Conservation (phyloP, 495 filamentous ascomycete genomes). For the Eremomyces bilateralis region DNA sequence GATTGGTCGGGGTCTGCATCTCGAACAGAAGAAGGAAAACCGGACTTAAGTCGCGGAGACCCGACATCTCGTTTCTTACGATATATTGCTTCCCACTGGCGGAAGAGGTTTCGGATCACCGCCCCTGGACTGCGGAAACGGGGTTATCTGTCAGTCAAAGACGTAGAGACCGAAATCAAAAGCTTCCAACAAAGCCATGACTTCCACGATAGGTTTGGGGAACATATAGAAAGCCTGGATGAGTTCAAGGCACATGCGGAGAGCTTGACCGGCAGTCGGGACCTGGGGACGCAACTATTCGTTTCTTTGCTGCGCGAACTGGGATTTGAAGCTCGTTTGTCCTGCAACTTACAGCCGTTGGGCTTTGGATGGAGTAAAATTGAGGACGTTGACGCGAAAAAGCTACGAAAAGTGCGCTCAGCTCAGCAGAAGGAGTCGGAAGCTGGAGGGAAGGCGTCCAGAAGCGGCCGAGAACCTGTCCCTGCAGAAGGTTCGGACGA, state of each 20-base stretch:
- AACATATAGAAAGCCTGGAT: conserved; percentile 39
- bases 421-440: not conserved
- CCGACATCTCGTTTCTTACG: conserved; percentile 64
- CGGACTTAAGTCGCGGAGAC: conserved; percentile 60
- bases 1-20: conserved; percentile 51
- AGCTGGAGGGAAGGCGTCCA: not conserved
- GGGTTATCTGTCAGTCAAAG: conserved; percentile 56
- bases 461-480: not conserved
- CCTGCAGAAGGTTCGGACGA: not conserved
- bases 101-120: conserved; percentile 55
- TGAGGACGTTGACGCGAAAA: conserved; percentile 36
- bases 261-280: conserved; percentile 58
- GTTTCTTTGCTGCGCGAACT: conserved; percentile 70
- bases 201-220: conserved; percentile 45
- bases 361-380: conserved; percentile 82
- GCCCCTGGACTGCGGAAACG: conserved; percentile 68
- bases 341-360: conserved; percentile 65
- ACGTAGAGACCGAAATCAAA: conserved; percentile 43
- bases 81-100: conserved; percentile 65
- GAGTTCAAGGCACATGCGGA: conserved; percentile 51
- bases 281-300: conserved; percentile 78
- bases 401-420: conserved; percentile 15
- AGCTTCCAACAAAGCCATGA: conserved; percentile 39
- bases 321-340: conserved; percentile 56
- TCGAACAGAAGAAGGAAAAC: conserved; percentile 41